Base-by-base conservation (phyloP, 192 early-diverging fungal genomes). In the Coemansia sp. region DNA sequence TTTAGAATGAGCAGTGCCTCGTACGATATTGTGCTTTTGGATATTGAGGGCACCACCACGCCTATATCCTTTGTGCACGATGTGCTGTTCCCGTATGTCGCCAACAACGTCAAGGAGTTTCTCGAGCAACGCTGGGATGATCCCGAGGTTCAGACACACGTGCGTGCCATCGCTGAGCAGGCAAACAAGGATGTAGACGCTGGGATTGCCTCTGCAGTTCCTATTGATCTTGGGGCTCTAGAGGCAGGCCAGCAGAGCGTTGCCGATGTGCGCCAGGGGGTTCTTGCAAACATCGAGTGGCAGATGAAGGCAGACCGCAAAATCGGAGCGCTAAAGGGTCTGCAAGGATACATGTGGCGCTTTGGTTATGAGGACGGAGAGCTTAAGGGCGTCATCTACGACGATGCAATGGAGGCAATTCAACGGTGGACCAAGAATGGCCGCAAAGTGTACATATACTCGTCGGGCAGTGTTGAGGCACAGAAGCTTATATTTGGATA, bases 301-400 rank as follows among this genome's bases (percentile, higher is more conserved):
- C 92, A 94, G 74, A 95, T 99, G 91, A 69, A 66, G 19, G 72
- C 74, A 2, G 94, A 99, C 71, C 88, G 96, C 46, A 98, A 99
- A 77, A 91, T 95, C 44, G 93, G 89, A 5, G 89, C 97, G 0
- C 70, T 99, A 4, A 96, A 97, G 71, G 84, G 88, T 7, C 90
- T 97, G 51, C 94, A 99, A 75, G 94, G 97, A n/a, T 94, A 89
- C 71, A 96, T 99, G 88, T 99, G 97, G 97, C 81, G 88, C 64
- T 86, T 84, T 53, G 97, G 94, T 0, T 99, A 91, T 68, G 83
- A 87, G 51, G 83, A 75, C 19, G 94, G 94, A 11, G 81, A 88
- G 64, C 74, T 99, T 41, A 80, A 85, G 64, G 90, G 94, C 55
- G 85, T 75, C 83, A 80, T 99, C 11, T 99, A 91, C 67, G 81